Percentiles rank a stretch among this genome's conserved stretches.
These are phyloP conservation scores for Huntiella abstrusa DNA, from an alignment of 2,329 filamentous ascomycete species.

Conservation along the genomic window DNA sequence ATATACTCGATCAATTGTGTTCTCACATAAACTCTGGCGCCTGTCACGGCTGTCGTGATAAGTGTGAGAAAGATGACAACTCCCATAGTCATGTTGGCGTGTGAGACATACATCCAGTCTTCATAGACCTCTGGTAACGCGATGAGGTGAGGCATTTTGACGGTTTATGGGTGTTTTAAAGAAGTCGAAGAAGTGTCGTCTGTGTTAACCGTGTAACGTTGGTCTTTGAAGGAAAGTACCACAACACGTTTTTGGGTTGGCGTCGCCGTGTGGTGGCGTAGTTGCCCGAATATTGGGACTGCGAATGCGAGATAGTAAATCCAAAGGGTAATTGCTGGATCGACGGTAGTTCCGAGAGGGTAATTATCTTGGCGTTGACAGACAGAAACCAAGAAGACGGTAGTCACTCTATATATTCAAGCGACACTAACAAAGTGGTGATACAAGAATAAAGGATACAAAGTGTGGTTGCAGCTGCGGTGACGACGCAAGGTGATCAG, in stretches of 20 bases:
- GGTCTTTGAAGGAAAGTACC: background rate
- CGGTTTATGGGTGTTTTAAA: background rate
- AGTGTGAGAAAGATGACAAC: constrained; percentile 15
- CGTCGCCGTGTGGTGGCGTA: too few relatives aligned
- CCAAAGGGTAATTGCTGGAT: too few relatives aligned
- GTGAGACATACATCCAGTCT: constrained; percentile 4
- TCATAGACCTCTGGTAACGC: background rate
- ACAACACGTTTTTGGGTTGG: background rate
- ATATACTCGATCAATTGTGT: constrained; percentile 13
- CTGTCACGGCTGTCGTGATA: constrained; percentile 14
- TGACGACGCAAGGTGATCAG: too few relatives aligned
- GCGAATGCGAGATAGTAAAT: too few relatives aligned
- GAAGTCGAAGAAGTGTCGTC: background rate
- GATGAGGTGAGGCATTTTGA: constrained; percentile 5
- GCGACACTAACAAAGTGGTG: too few relatives aligned
- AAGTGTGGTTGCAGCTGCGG: too few relatives aligned
- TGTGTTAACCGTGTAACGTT: background rate
- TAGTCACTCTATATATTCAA: too few relatives aligned
- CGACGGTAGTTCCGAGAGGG: too few relatives aligned
- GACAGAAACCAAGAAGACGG: too few relatives aligned
- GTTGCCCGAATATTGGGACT: too few relatives aligned
- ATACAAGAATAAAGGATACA: too few relatives aligned
- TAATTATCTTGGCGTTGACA: too few relatives aligned
- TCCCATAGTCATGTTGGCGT: constrained; percentile 13
- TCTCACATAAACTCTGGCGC: constrained; percentile 17